These are phyloP conservation scores for Corylus heterophylla DNA, from an alignment of 306 rosid species.

Conservation along the genomic window DNA sequence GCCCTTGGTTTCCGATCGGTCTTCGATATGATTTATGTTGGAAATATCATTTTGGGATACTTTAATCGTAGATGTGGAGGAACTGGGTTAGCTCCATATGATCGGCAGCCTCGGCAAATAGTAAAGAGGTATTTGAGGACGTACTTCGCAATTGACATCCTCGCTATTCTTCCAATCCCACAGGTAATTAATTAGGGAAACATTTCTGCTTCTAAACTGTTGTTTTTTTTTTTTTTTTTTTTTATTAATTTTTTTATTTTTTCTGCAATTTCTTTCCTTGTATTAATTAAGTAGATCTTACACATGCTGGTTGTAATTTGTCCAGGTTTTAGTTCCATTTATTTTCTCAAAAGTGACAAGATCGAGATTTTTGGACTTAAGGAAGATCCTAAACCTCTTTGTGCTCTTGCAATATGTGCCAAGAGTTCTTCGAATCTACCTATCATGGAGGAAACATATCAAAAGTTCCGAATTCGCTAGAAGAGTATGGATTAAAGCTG, in stretches of 20 bases:
- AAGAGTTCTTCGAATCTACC: slow-evolving; percentile 72
- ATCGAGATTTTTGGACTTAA: slow-evolving; percentile 45
- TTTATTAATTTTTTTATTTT: too few relatives aligned
- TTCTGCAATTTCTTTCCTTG: too few relatives aligned
- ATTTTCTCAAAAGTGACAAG: slow-evolving; percentile 59
- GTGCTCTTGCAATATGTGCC: slow-evolving; percentile 78
- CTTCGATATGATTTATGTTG: slow-evolving; percentile 66
- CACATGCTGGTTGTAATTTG: slow-evolving; percentile 49
- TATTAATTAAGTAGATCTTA: slow-evolving; percentile 49
- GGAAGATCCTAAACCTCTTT: slow-evolving; percentile 66
- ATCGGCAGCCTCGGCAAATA: not conserved
- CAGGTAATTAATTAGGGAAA: slow-evolving; percentile 46
- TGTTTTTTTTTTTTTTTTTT: too few relatives aligned
- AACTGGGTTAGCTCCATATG: not conserved
- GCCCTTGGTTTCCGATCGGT: slow-evolving; percentile 73
- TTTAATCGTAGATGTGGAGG: not conserved
- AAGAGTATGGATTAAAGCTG: slow-evolving; percentile 92
- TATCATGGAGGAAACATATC: slow-evolving; percentile 79
- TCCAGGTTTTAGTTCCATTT: slow-evolving; percentile 63
- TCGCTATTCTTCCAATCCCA: slow-evolving; percentile 79
- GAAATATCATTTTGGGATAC: slow-evolving; percentile 69
- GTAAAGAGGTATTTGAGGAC: not conserved
- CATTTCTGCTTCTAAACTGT: not conserved
- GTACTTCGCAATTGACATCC: not conserved
- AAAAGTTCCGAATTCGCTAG: slow-evolving; percentile 79